These are phyloP conservation scores for Ceratobasidium sp. DNA, from an alignment of 1,284 basidiomycete genomes.

Conservation along the genomic window DNA sequence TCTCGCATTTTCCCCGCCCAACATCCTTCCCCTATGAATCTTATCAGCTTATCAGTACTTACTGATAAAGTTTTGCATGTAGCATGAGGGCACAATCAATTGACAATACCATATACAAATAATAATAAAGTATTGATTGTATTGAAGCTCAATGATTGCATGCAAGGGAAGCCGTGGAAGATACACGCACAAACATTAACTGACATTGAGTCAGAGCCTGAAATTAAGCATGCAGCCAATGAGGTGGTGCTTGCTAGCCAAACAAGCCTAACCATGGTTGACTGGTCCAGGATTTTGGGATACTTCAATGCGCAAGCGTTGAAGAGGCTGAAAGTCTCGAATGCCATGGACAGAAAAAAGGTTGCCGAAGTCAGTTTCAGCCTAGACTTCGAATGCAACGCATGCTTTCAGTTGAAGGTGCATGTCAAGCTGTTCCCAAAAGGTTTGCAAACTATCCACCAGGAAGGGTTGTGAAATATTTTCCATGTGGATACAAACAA, in stretches of 20 bases:
- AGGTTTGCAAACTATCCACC: not conserved
- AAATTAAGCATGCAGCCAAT: not conserved
- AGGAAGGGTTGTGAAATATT: too few species aligned
- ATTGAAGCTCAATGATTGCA: too few species aligned
- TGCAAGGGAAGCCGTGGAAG: too few species aligned
- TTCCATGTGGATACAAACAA: too few species aligned
- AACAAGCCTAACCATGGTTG: constrained; percentile 15
- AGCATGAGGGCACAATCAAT: too few species aligned
- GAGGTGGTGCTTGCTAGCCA: constrained; percentile 26
- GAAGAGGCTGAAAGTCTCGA: not conserved
- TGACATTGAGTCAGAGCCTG: not conserved
- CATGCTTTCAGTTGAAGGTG: constrained; percentile 13
- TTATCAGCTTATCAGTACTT: constrained; percentile 52
- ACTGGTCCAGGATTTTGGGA: constrained; percentile 57
- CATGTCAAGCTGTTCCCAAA: not conserved
- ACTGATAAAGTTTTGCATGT: too few species aligned
- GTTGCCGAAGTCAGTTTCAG: constrained; percentile 7
- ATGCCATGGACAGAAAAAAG: constrained; percentile 2
- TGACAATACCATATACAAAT: too few species aligned
- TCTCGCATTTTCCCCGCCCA: too few species aligned
- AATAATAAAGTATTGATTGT: too few species aligned
- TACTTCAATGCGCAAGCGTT: constrained; percentile 51
- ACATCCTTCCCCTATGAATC: constrained; percentile 57
- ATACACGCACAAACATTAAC: too few species aligned
- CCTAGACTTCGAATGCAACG: constrained; percentile 22